Percentiles rank a stretch among this genome's conserved stretches.
phyloP scores from a whole-genome alignment of 192 early-diverging fungal genomes.

The Paraglomus occultum region DNA sequence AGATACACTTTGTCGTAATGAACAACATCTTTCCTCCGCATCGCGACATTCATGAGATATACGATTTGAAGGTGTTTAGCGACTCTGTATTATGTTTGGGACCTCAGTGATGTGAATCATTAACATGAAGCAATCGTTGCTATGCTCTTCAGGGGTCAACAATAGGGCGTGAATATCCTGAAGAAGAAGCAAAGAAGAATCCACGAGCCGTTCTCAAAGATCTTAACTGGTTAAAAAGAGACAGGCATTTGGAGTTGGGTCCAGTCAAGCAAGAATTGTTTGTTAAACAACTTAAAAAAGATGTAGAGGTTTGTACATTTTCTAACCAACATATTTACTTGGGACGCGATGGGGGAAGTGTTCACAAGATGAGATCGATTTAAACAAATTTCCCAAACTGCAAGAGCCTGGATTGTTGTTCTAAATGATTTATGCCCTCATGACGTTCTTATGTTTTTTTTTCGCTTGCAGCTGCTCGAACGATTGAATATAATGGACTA shows the following conservation, averaged over 20 bases:
- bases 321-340: background rate
- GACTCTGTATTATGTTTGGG: too few relatives aligned
- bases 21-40: constrained; percentile 97
- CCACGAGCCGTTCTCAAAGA: constrained; percentile 95
- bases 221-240: constrained; percentile 86
- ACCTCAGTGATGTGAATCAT: too few relatives aligned
- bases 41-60: constrained; percentile 95
- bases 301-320: constrained; percentile 66
- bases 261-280: constrained; percentile 77
- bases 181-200: constrained; percentile 70
- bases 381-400: too few relatives aligned
- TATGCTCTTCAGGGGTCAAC: constrained; percentile 63
- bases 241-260: constrained; percentile 76
- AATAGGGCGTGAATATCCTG: constrained; percentile 74
- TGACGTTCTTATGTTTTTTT: constrained; percentile 14
- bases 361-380: too few relatives aligned
- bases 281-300: constrained; percentile 81
- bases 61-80: constrained; percentile 79
- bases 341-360: too few relatives aligned
- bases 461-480: constrained; percentile 53
- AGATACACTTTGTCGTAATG: constrained; percentile 99
- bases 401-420: background rate
- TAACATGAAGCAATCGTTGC: background rate
- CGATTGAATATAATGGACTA: constrained; percentile 98
- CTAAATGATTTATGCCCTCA: background rate